Conservation (phyloP, 345 rosid genomes). For the Moricandia arvensis region DNA sequence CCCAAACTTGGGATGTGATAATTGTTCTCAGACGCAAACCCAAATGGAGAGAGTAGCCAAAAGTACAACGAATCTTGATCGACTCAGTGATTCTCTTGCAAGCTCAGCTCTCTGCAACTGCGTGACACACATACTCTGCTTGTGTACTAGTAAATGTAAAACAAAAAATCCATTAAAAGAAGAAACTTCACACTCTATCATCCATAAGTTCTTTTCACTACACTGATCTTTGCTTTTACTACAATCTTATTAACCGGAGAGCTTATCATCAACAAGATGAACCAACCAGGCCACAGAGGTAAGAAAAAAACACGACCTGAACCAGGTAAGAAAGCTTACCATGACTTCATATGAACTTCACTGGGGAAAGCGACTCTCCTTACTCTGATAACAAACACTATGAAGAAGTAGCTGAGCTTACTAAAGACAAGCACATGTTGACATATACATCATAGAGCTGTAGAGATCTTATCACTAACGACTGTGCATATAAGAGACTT, state of each 20-base stretch:
- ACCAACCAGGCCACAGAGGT: background rate
- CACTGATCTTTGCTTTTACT: constrained; percentile 16
- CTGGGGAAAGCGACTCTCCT: background rate
- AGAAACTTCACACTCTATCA: constrained; percentile 4
- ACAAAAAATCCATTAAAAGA: background rate
- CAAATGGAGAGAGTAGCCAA: no score
- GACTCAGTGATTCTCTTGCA: background rate
- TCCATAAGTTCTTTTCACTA: constrained; percentile 15
- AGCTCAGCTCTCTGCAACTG: background rate
- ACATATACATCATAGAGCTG: constrained; percentile 23
- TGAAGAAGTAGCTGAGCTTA: constrained; percentile 16
- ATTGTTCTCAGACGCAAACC: no score
- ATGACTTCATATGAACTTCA: constrained; percentile 21
- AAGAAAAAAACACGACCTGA: background rate
- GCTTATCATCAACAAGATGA: constrained; percentile 26
- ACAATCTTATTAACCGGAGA: constrained; percentile 16
- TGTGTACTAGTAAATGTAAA: constrained; percentile 1
- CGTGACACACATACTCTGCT: background rate
- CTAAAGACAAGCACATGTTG: constrained; percentile 23
- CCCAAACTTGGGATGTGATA: background rate
- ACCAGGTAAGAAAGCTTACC: constrained; percentile 4
- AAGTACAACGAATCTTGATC: background rate
- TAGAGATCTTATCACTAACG: constrained; percentile 16
- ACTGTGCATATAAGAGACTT: constrained; percentile 39
- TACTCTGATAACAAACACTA: constrained; percentile 10